These are phyloP conservation scores for Limnomonas spitsbergensis DNA, from an alignment of 139 green algal genomes.

Conservation along the genomic window DNA sequence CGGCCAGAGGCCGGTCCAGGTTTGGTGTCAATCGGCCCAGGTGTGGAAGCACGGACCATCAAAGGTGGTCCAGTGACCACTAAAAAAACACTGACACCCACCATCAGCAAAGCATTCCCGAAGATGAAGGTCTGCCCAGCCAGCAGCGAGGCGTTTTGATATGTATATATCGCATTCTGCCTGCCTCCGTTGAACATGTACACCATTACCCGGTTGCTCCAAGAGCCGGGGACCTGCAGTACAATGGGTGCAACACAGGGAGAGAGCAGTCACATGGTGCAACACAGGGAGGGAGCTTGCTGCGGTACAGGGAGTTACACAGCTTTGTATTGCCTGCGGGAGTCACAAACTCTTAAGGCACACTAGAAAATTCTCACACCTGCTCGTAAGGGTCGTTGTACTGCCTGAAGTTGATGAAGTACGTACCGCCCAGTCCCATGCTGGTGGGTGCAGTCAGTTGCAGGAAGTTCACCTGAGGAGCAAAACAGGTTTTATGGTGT, in stretches of 20 bases:
- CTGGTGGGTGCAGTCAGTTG: not conserved
- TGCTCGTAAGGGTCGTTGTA: not conserved
- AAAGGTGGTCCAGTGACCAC: too few relatives aligned
- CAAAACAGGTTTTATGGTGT: too few relatives aligned
- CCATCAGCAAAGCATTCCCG: too few relatives aligned
- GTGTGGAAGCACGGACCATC: too few relatives aligned
- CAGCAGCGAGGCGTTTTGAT: not conserved
- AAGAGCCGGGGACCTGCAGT: not conserved
- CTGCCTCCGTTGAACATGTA: constrained; percentile 11
- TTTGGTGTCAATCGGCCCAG: too few relatives aligned
- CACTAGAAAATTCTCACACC: too few relatives aligned
- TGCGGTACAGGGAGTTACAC: not conserved
- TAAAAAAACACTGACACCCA: too few relatives aligned
- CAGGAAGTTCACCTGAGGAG: too few relatives aligned
- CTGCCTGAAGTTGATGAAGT: not conserved
- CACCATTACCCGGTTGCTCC: not conserved
- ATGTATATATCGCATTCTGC: not conserved
- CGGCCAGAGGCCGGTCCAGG: too few relatives aligned
- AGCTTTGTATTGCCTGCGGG: too few relatives aligned
- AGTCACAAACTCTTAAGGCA: too few relatives aligned
- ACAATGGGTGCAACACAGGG: not conserved
- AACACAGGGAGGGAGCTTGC: not conserved
- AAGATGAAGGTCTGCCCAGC: not conserved
- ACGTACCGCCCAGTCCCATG: not conserved
- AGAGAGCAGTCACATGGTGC: not conserved